A percentile compares a stretch with the other conserved stretches of the same genome.
Conservation (phyloP, 768 basidiomycete species). For the Agaricus bisporus region DNA sequence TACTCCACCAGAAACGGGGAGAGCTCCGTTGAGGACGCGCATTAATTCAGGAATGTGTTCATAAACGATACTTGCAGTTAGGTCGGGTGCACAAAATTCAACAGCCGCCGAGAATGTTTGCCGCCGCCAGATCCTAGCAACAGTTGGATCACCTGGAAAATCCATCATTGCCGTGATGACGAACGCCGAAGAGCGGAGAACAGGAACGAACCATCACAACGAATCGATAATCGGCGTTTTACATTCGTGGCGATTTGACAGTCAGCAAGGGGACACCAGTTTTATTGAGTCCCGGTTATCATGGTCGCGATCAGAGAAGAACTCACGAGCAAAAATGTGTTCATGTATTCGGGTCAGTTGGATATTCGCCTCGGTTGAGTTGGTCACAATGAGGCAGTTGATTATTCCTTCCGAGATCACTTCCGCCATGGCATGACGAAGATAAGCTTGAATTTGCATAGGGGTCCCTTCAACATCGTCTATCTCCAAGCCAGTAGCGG, state of each 20-base stretch:
- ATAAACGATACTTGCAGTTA: slow-evolving; percentile 57
- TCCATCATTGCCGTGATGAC: neutral
- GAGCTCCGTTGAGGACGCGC: slow-evolving; percentile 38
- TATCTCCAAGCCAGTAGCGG: slow-evolving; percentile 38
- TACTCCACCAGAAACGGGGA: slow-evolving; percentile 39
- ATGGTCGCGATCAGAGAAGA: neutral
- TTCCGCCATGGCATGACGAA: slow-evolving; percentile 78
- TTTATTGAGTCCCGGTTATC: neutral
- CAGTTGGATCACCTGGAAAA: slow-evolving; percentile 68
- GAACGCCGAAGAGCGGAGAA: neutral
- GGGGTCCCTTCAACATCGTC: slow-evolving; percentile 42
- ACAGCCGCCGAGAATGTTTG: slow-evolving; percentile 89
- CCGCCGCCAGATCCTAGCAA: slow-evolving; percentile 86
- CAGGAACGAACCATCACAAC: neutral
- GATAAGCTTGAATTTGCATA: slow-evolving; percentile 73
- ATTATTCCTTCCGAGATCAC: slow-evolving; percentile 72
- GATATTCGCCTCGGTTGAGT: slow-evolving; percentile 76
- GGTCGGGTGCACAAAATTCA: slow-evolving; percentile 66
- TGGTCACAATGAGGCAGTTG: slow-evolving; percentile 83
- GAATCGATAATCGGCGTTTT: neutral
- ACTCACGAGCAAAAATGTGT: slow-evolving; percentile 77
- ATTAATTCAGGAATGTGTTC: slow-evolving; percentile 70
- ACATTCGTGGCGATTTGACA: neutral
- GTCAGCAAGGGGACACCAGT: neutral
- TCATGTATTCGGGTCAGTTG: slow-evolving; percentile 86